Conservation (phyloP, 1,139 yeast genomes). For the Geotrichum histeridarum region DNA sequence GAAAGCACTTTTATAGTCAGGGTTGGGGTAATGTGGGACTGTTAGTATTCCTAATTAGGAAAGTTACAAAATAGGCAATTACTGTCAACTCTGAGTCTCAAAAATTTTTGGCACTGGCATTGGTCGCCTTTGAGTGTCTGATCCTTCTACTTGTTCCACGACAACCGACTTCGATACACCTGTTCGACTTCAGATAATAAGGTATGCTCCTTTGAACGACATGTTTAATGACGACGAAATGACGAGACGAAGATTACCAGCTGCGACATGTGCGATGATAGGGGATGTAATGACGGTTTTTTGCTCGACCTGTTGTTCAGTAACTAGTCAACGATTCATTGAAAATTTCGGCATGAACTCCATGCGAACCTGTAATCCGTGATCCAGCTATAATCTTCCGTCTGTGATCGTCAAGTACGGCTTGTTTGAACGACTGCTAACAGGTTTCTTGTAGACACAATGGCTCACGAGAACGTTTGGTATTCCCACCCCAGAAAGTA, state of each 20-base stretch:
- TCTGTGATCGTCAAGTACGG: too few species aligned
- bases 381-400: too few species aligned
- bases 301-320: not conserved
- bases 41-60: conserved; percentile 9
- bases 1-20: not conserved
- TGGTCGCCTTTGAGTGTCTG: not conserved
- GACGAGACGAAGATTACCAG: not conserved
- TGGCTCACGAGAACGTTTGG: conserved; percentile 99
- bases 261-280: not conserved
- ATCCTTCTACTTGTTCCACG: conserved; percentile 5
- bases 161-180: conserved; percentile 11
- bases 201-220: conserved; percentile 2
- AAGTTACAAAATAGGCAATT: not conserved
- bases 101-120: conserved; percentile 7
- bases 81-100: not conserved
- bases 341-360: too few species aligned
- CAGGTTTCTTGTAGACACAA: conserved; percentile 39
- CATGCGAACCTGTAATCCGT: too few species aligned
- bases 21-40: conserved; percentile 9
- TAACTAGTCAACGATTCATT: too few species aligned
- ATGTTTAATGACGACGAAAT: not conserved
- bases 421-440: not conserved
- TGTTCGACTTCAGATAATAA: conserved; percentile 14
- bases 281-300: not conserved
- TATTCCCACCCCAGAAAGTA: conserved; percentile 99